Conservation (phyloP, 768 basidiomycete genomes). For the Panaeolus papilionaceus region DNA sequence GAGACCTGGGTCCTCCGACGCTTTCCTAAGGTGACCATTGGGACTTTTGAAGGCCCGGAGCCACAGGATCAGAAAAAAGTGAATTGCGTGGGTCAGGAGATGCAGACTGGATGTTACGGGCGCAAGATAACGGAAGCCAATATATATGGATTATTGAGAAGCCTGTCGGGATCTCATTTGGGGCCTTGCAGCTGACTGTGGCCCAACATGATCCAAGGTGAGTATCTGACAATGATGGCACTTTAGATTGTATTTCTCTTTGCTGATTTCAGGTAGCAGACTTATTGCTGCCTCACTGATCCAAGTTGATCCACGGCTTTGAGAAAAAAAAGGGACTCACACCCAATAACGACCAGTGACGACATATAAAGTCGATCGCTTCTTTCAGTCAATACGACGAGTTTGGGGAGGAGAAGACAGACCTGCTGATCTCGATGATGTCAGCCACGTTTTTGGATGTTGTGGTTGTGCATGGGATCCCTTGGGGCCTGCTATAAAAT, state of each 20-base stretch:
- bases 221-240: constrained; percentile 4
- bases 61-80: not conserved
- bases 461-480: constrained; percentile 4
- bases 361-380: constrained; percentile 11
- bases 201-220: not conserved
- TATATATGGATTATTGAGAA: not conserved
- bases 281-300: not conserved
- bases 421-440: constrained; percentile 14
- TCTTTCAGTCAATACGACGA: constrained; percentile 11
- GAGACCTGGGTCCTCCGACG: constrained; percentile 11
- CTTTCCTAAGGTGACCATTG: not conserved
- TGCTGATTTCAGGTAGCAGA: constrained; percentile 1
- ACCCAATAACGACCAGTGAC: not conserved
- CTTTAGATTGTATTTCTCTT: not conserved
- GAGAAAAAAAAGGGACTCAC: not conserved
- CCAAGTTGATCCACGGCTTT: constrained; percentile 4
- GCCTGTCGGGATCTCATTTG: not conserved
- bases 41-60: not conserved
- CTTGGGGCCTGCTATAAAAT: not conserved
- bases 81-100: constrained; percentile 4
- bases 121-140: constrained; percentile 7
- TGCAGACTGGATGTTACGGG: not conserved
- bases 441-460: constrained; percentile 10
- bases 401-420: not conserved
- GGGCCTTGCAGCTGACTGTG: constrained; percentile 3